Evolutionary conservation across 2,329 filamentous ascomycete species (phyloP).

Genomic region (Cladosporium sphaerospermum): DNA sequence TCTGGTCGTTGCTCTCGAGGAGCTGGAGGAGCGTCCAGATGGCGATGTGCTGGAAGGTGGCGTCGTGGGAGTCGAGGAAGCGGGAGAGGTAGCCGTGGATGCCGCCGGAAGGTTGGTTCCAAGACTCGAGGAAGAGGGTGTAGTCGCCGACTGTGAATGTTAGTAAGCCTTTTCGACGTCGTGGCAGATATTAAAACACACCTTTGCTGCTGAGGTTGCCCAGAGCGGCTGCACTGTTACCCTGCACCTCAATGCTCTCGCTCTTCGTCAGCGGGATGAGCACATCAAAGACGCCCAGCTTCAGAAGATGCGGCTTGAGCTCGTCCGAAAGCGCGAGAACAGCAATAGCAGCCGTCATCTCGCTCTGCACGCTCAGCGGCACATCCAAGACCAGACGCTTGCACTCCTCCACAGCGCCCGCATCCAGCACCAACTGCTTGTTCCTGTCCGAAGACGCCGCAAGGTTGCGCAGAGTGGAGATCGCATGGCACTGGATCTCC

Average conservation of each 20-base stretch:
- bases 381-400: constrained; percentile 93
- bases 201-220: constrained; percentile 97
- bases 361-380: constrained; percentile 88
- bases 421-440: constrained; percentile 94
- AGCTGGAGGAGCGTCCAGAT: constrained; percentile 97
- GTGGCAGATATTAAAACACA: constrained; percentile 34
- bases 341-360: constrained; percentile 99
- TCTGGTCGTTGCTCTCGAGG: constrained; percentile 88
- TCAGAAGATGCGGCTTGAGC: constrained; percentile 83
- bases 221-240: constrained; percentile 91
- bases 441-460: constrained; percentile 96
- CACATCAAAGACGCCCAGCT: constrained; percentile 91
- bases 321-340: constrained; percentile 94
- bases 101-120: constrained; percentile 84
- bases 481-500: constrained; percentile 97
- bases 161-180: constrained; percentile 17
- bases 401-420: constrained; percentile 96
- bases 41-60: constrained; percentile 97
- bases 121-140: constrained; percentile 89
- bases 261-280: constrained; percentile 93
- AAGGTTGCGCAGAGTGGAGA: constrained; percentile 90
- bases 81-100: constrained; percentile 92
- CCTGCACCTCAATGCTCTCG: constrained; percentile 94
- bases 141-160: constrained; percentile 76
- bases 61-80: constrained; percentile 88